A percentile compares a stretch with the other conserved stretches of the same genome.
These are phyloP conservation scores for Penicillium sp. DNA, from an alignment of 2,329 filamentous ascomycete species.

Conservation along the genomic window DNA sequence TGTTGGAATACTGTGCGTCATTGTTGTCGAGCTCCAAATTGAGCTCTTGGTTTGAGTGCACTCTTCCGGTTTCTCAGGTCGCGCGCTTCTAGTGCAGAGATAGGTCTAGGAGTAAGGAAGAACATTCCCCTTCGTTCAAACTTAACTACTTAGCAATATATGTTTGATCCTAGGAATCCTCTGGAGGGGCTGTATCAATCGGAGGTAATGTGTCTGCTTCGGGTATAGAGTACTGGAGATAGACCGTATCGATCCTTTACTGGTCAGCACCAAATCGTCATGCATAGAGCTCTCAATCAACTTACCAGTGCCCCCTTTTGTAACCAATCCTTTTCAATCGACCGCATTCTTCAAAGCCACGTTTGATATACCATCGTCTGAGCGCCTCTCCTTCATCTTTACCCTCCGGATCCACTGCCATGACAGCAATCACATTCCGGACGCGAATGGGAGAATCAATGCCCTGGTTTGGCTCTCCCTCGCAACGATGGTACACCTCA, in stretches of 20 bases:
- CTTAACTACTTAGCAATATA: not conserved
- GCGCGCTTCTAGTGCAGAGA: not conserved
- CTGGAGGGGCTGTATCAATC: not conserved
- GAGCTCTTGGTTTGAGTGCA: not conserved
- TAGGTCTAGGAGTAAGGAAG: too few relatives aligned
- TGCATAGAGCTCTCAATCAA: not conserved
- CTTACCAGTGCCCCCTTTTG: constrained; percentile 37
- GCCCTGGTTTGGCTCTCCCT: constrained; percentile 1
- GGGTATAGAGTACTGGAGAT: constrained; percentile 10
- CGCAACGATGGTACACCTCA: constrained; percentile 12
- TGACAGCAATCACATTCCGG: constrained; percentile 34
- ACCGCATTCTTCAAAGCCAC: constrained; percentile 38
- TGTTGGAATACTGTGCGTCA: constrained; percentile 6
- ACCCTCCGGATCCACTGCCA: constrained; percentile 36
- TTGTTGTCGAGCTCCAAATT: not conserved
- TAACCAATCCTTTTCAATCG: constrained; percentile 36
- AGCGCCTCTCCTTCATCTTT: constrained; percentile 31
- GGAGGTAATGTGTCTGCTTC: not conserved
- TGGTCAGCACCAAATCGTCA: not conserved
- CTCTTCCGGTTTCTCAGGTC: not conserved
- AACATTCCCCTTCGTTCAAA: not conserved
- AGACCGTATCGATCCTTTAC: constrained; percentile 16
- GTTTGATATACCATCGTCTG: constrained; percentile 36
- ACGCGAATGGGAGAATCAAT: not conserved
- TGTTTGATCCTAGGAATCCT: not conserved